phyloP scores from a whole-genome alignment of 371 early-diverging fungal genomes.

The Sporodiniella umbellata region DNA sequence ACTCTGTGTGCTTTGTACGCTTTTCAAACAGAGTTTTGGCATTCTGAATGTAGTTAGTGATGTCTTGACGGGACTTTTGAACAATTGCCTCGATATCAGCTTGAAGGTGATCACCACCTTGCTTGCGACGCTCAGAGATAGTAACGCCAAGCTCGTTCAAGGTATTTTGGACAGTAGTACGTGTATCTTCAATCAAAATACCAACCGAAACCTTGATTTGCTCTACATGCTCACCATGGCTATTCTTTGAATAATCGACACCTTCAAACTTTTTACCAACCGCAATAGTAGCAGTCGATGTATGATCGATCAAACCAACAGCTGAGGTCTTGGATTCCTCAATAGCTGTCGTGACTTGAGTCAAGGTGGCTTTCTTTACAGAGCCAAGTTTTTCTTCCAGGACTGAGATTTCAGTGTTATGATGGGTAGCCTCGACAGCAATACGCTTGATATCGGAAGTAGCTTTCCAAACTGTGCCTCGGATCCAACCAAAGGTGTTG shows the following conservation, averaged over 20 bases:
- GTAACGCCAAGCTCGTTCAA: constrained; percentile 14
- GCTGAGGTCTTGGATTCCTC: constrained; percentile 16
- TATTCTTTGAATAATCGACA: constrained; percentile 16
- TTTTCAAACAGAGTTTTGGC: constrained; percentile 19
- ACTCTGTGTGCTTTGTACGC: constrained; percentile 5
- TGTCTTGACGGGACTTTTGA: constrained; percentile 17
- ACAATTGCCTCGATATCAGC: constrained; percentile 25
- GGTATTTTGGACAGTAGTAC: constrained; percentile 10
- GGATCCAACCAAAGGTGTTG: constrained; percentile 19
- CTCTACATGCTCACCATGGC: constrained; percentile 14
- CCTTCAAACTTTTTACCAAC: constrained; percentile 26
- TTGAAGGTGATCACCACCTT: constrained; percentile 27
- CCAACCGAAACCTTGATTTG: constrained; percentile 21
- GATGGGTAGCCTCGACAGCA: constrained; percentile 11
- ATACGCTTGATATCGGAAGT: constrained; percentile 17
- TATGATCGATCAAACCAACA: constrained; percentile 9
- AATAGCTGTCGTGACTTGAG: constrained; percentile 8
- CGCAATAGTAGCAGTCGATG: constrained; percentile 13
- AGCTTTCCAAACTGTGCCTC: constrained; percentile 24
- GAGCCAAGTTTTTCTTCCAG: constrained; percentile 8
- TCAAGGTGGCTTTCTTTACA: constrained; percentile 10
- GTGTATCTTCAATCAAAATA: constrained; percentile 22
- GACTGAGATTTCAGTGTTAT: constrained; percentile 1
- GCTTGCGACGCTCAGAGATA: constrained; percentile 24
- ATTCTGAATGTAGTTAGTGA: constrained; percentile 11